Conservation (phyloP, 2,329 filamentous ascomycete genomes). For the Ceratocystis albifundus region DNA sequence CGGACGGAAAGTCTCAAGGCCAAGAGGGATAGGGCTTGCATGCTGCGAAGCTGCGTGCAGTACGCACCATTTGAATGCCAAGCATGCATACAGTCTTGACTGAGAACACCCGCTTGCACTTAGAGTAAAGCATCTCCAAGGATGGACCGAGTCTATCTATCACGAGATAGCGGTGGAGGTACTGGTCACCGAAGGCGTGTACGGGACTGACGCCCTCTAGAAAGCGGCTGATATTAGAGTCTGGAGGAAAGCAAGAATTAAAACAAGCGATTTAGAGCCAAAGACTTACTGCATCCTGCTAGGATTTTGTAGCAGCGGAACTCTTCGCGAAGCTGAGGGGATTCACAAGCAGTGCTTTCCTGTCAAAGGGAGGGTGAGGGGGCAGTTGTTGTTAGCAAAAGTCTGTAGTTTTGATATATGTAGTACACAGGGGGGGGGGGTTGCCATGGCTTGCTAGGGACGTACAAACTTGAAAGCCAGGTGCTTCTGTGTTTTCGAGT, state of each 20-base stretch:
- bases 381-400: background rate
- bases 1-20: no score
- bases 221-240: background rate
- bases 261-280: background rate
- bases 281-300: slow-evolving; percentile 19
- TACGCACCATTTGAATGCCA: slow-evolving; percentile 21
- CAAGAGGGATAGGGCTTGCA: background rate
- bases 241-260: background rate
- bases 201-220: slow-evolving; percentile 18
- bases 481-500: background rate
- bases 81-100: slow-evolving; percentile 20
- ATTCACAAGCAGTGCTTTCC: slow-evolving; percentile 17
- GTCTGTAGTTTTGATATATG: background rate
- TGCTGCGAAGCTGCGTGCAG: background rate
- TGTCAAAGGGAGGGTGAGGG: background rate
- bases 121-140: slow-evolving; percentile 20
- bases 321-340: slow-evolving; percentile 21
- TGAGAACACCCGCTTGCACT: slow-evolving; percentile 19
- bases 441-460: background rate
- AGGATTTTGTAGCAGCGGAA: slow-evolving; percentile 19
- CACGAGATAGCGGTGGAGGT: slow-evolving; percentile 21
- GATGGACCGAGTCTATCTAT: slow-evolving; percentile 20
- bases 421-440: background rate
- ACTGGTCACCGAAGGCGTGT: slow-evolving; percentile 17
- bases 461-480: slow-evolving; percentile 21